A percentile compares a stretch with the other conserved stretches of the same genome.
Evolutionary conservation across 169 alveolate genomes (phyloP).

Genomic region (Besnoitia besnoiti): DNA sequence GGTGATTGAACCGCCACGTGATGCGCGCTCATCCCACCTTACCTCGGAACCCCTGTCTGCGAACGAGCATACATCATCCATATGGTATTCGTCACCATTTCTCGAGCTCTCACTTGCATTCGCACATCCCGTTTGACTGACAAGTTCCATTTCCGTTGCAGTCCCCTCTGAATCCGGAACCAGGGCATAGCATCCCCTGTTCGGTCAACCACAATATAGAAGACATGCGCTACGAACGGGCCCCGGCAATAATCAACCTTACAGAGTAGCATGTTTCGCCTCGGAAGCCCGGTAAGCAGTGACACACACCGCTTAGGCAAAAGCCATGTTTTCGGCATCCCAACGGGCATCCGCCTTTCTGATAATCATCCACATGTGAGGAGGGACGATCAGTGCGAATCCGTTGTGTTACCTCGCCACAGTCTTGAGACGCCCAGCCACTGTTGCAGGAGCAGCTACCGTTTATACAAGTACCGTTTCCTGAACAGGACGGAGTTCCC

Average conservation of each 20-base stretch:
- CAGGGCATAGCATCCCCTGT: slow-evolving; percentile 53
- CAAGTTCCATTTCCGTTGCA: slow-evolving; percentile 63
- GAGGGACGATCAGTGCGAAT: background rate
- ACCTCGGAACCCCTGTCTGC: background rate
- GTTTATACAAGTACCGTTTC: slow-evolving; percentile 49
- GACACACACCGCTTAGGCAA: slow-evolving; percentile 56
- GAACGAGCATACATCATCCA: background rate
- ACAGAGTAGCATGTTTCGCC: slow-evolving; percentile 61
- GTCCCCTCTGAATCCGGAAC: slow-evolving; percentile 50
- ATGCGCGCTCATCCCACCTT: background rate
- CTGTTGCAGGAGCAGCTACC: slow-evolving; percentile 54
- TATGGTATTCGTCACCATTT: background rate
- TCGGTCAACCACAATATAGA: background rate
- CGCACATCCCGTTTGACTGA: slow-evolving; percentile 40
- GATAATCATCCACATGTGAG: background rate
- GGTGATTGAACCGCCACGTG: background rate
- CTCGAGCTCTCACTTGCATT: slow-evolving; percentile 52
- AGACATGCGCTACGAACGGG: background rate
- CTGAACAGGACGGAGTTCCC: slow-evolving; percentile 45
- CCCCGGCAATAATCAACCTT: background rate
- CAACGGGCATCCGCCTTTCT: slow-evolving; percentile 52
- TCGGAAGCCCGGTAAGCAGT: slow-evolving; percentile 51
- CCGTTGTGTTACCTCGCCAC: slow-evolving; percentile 55
- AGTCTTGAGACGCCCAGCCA: slow-evolving; percentile 56
- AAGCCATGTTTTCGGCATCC: slow-evolving; percentile 58